A percentile compares a stretch with the other conserved stretches of the same genome.
phyloP scores from a whole-genome alignment of 805 yeast genomes.

The Lachancea cidri region DNA sequence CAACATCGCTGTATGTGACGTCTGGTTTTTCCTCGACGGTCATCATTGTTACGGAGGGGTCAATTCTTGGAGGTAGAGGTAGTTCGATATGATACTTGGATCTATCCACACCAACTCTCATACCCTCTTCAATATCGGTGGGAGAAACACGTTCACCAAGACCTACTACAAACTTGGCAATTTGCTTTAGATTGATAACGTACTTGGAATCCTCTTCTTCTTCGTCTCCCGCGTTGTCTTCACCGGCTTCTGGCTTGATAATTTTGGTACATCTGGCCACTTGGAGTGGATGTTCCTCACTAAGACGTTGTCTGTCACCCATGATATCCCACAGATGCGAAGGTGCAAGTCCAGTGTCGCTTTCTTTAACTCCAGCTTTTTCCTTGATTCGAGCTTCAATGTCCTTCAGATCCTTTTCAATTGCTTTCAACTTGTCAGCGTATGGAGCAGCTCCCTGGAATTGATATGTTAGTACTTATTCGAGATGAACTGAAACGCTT shows the following conservation, averaged over 20 bases:
- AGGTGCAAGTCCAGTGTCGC: constrained; percentile 96
- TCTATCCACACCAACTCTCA: constrained; percentile 99
- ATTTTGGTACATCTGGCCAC: constrained; percentile 99
- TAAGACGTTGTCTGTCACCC: constrained; percentile 92
- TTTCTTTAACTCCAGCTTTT: constrained; percentile 88
- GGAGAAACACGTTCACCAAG: constrained; percentile 96
- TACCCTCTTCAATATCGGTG: constrained; percentile 98
- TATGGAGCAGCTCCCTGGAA: constrained; percentile 88
- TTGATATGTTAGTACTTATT: constrained; percentile 10
- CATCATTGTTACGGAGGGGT: constrained; percentile 99
- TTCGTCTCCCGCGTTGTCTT: constrained; percentile 32
- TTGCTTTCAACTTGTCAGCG: constrained; percentile 68
- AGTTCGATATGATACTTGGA: constrained; percentile 94
- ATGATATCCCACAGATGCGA: constrained; percentile 96
- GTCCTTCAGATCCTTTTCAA: constrained; percentile 81
- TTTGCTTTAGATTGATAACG: constrained; percentile 94
- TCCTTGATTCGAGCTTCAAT: constrained; percentile 87
- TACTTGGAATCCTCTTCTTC: constrained; percentile 87
- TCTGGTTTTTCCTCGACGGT: constrained; percentile 99
- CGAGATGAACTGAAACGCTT: background rate
- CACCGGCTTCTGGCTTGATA: constrained; percentile 45
- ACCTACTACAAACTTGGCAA: constrained; percentile 96
- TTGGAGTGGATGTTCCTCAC: constrained; percentile 92
- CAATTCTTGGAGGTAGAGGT: constrained; percentile 96
- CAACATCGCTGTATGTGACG: constrained; percentile 96